phyloP scores from a whole-genome alignment of 2,329 filamentous ascomycete genomes.

The Botryotinia globosa region DNA sequence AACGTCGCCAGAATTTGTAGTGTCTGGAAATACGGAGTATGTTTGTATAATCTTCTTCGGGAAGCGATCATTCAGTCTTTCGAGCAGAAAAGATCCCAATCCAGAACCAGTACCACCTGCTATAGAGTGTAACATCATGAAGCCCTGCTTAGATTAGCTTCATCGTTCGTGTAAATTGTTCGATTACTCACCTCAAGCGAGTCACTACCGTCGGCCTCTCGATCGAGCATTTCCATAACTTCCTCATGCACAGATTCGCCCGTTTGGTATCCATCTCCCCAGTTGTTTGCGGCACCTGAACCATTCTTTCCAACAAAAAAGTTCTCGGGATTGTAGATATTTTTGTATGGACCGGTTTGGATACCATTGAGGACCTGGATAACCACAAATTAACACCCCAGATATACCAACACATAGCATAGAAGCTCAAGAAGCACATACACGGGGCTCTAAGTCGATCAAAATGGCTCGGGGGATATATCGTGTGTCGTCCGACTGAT shows the following conservation, averaged over 20 bases:
- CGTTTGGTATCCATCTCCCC: constrained; percentile 93
- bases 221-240: constrained; percentile 98
- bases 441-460: constrained; percentile 89
- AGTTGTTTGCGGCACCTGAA: constrained; percentile 93
- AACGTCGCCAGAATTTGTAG: constrained; percentile 79
- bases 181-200: constrained; percentile 70
- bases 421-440: constrained; percentile 41
- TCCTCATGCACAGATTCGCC: constrained; percentile 92
- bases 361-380: constrained; percentile 80
- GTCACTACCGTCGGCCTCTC: constrained; percentile 96
- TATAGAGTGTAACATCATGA: constrained; percentile 98
- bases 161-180: background rate
- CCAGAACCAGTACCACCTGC: constrained; percentile 95
- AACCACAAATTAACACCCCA: constrained; percentile 17
- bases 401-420: background rate
- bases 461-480: constrained; percentile 97
- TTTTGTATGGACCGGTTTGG: constrained; percentile 89
- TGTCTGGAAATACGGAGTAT: constrained; percentile 97
- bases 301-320: constrained; percentile 96
- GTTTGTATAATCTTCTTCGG: constrained; percentile 99
- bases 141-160: constrained; percentile 58
- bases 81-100: constrained; percentile 90
- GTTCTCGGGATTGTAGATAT: constrained; percentile 99
- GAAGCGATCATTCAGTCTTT: constrained; percentile 93
- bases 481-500: constrained; percentile 97